Base-by-base conservation (phyloP, 495 filamentous ascomycete species). In the Margaritispora aquatica region DNA sequence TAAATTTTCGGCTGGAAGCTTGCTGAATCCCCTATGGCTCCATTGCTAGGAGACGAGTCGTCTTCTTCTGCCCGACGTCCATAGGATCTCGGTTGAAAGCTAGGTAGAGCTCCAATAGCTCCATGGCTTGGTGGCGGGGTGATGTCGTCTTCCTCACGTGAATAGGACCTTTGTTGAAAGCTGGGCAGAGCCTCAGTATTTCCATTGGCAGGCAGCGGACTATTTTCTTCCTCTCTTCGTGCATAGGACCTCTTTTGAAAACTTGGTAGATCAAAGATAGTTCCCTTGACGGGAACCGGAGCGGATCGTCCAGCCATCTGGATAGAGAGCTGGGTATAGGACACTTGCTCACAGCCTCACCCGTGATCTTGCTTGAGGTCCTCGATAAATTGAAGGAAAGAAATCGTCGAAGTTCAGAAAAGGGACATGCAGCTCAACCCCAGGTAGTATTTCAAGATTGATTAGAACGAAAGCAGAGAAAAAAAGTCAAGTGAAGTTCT, bases 61-160 rank as follows among this genome's bases (percentile, higher is more conserved):
- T 58, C 22, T 19, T 26, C 23, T 51, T 58, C 56, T 51, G 51
- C 56, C 48, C 29, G 15, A 10, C 44, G 56, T 58, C 21, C 24
- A 22, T 58, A 26, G 19, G 56, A 36, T 26, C 46, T 58, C 50
- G 31, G 56, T 29, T 58, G 21, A n/a, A 51, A 51, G 46, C n/a
- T n/a, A n/a, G n/a, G n/a, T n/a, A n/a, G n/a, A n/a, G n/a, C n/a
- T n/a, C n/a, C n/a, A n/a, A n/a, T n/a, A n/a, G n/a, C n/a, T n/a
- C n/a, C n/a, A n/a, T n/a, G n/a, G n/a, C n/a, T n/a, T n/a, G n/a
- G n/a, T n/a, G n/a, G n/a, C n/a, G n/a, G n/a, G n/a, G n/a, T n/a
- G n/a, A n/a, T n/a, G n/a, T n/a, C n/a, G n/a, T n/a, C n/a, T n/a
- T n/a, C n/a, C n/a, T n/a, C n/a, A n/a, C n/a, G n/a, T n/a, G n/a